Conservation (phyloP, 176 grass and related monocot genomes). For the barley (Hordeum vulgare) region MorexV3_pseudomolecules_assembly NC_058518.1:458356657-458357156, state of each 20-base stretch:
- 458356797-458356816: background rate
- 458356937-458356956: background rate
- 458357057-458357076: slow-evolving; percentile 76
- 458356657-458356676: background rate
- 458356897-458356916: background rate
- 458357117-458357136: slow-evolving; percentile 52
- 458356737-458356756: background rate
- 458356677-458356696: background rate
- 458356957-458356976: background rate
- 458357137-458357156: slow-evolving; percentile 40
- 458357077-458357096: slow-evolving; percentile 51
- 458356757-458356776: background rate
- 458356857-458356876: background rate
- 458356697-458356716: background rate
- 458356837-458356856: background rate
- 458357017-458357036: no score
- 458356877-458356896: background rate
- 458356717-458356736: background rate
- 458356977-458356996: no score
- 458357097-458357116: slow-evolving; percentile 44
- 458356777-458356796: background rate
- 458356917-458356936: background rate
- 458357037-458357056: slow-evolving; percentile 17
- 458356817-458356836: background rate
- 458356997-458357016: no score